Evolutionary conservation across 2,329 filamentous ascomycete species (phyloP), one percentile per base, ranked within the genome.

Genomic region (Curvularia sp.): DNA sequence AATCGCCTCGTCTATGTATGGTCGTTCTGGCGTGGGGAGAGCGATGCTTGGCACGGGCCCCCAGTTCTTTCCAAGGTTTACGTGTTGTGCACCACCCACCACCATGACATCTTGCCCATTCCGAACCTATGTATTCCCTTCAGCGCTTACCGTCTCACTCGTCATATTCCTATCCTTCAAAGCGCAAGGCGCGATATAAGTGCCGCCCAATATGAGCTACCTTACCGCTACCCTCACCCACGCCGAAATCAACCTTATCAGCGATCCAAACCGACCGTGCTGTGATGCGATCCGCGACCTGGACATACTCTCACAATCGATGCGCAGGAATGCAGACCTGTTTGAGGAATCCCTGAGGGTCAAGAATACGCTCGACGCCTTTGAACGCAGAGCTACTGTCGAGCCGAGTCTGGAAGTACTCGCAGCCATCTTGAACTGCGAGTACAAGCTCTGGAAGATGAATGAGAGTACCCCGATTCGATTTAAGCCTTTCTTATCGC

Each of bases 401-500:
- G 49, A 61, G 49, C 69, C 74, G 6, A 69, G 59, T 19, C 65
- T 64, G 64, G 27, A 58, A 18, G 49, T 53, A 18, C 65, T 77
- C 36, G 66, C 73, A 3, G 60, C 70, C 7, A 57, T 77, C 15
- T 52, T 77, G 12, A 74, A 75, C 42, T 73, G 72, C 71, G 76
- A 78, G 60, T 75, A 74, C 55, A 65, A 66, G 27, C 70, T 79
- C 19, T 78, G 70, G 68, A 55, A 55, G 13, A 51, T 75, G 58
- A 73, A 75, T 39, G 60, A 68, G 32, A 47, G 53, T 3, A 76
- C 67, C 2, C 65, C 70, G 15, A 63, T 79, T 6, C 61, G 67
- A 28, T 57, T 70, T 43, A 78, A 79, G 39, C 77, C 77, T 1
- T 79, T 77, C 57, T 66, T 80, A 19, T 68, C 71, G 4, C 76